Base-by-base conservation (phyloP, 345 rosid genomes). In the Microcos paniculata region DNA sequence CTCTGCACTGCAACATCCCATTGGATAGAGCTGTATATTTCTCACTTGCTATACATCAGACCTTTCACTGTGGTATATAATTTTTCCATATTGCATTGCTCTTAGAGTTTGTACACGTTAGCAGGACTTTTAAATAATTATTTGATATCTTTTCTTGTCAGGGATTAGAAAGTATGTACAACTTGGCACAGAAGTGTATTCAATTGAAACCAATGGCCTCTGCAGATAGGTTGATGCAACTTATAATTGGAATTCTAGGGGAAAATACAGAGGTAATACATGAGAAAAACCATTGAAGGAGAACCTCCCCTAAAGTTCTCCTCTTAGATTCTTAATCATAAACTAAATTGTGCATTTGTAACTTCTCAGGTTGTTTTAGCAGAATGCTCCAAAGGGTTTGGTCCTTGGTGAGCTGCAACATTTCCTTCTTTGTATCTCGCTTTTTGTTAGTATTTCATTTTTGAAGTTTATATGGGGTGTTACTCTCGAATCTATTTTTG, bases 151-250 rank as follows among this genome's bases (percentile, higher is more conserved):
- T 82, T 66, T 68, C 77, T 57, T 78, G 58, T 62, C 80, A 95
- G 99, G 99, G 99, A 38, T 81, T 92, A 57, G 99, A 96, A 78
- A 91, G 90, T 87, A 91, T 96, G 96, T 86, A 90, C 78, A 86
- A 76, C 83, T 86, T 96, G 73, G 94, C 97, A 69, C 92, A 87
- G 80, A 96, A 92, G 82, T 92, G 96, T 80, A 79, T 88, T 81
- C 89, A 85, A 85, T 85, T 88, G 85, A 96, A 93, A 73, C 89
- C 94, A 75, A 73, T 68, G 62, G 81, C 84, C 72, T 80, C 77
- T 78, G 85, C 90, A 43, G 94, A 96, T 82, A 90, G 87, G 85
- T 82, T 96, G 81, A 85, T 88, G 86, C 75, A 81, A 62, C 88
- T 96, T 74, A 71, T 96, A 46, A 75, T 81, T 84, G 98, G 97